Conservation (phyloP, 495 filamentous ascomycete species). For the Neurospora discreta region DNA sequence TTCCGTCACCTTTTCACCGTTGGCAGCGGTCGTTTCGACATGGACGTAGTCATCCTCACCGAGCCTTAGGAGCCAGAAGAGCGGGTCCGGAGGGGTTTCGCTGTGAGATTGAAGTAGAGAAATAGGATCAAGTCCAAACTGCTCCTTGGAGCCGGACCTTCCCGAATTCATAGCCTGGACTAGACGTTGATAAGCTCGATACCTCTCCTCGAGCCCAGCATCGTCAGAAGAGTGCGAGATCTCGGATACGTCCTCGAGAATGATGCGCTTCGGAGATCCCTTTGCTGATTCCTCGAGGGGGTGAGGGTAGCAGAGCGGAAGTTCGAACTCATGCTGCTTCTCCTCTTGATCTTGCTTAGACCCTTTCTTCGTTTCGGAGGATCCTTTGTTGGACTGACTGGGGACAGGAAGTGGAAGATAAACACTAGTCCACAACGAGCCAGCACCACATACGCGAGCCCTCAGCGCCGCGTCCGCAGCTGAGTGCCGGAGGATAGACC, state of each 20-base stretch:
- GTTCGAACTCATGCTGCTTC: not conserved
- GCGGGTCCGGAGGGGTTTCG: not conserved
- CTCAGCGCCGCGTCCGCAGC: not conserved
- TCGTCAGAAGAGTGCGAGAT: not conserved
- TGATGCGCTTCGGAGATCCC: conserved; percentile 10
- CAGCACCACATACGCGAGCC: not conserved
- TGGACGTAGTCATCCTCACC: not conserved
- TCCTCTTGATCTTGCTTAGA: too few species aligned
- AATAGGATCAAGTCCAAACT: not conserved
- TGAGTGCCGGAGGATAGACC: not conserved
- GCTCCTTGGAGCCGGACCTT: not conserved
- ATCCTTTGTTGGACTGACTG: not conserved
- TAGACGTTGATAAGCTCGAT: not conserved
- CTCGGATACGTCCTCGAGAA: conserved; percentile 10
- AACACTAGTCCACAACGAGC: conserved; percentile 16
- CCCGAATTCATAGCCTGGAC: not conserved
- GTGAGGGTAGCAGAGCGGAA: not conserved
- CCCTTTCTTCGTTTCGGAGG: not conserved
- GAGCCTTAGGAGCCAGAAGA: not conserved
- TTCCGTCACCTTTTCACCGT: not conserved
- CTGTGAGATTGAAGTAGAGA: not conserved
- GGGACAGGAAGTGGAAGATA: not conserved
- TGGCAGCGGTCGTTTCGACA: not conserved
- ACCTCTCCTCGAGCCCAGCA: not conserved
- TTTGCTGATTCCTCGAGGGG: not conserved